Evolutionary conservation across 23 red algal species (phyloP), one percentile per base, ranked within the genome.

Genomic region (Chondrus crispus): DNA sequence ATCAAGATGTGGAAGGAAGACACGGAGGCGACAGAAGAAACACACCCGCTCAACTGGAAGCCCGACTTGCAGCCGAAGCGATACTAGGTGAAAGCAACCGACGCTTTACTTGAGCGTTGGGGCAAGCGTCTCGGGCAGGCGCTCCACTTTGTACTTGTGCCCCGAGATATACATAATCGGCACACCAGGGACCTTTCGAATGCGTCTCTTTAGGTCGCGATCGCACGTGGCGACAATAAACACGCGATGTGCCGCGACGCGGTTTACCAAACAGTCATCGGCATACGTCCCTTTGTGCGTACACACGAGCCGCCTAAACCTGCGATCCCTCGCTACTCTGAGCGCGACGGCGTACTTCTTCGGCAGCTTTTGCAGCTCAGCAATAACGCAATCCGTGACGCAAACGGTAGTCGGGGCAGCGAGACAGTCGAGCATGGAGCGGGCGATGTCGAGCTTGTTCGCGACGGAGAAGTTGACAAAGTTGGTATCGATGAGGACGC

Each of bases 271-370:
- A 63, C 97, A 98, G 71, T 98, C 97, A 76, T 98, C 97, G 52
- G 97, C 97, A 62, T 98, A 98, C 1, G 97, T 98, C 33, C 97
- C 97, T 58, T 98, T 94, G 85, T 98, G 97, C 26, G 93, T 91
- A 50, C 97, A 98, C 47, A 55, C 83, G 16, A 98, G 78, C n/a
- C 97, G 97, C 64, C 90, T 75, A 58, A 98, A 94, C 2, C 68
- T 46, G 11, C 72, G 48, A 46, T 98, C 97, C 11, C 94, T 81
- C 20, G 94, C 93, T 20, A 98, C 88, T 11, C 89, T 70, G 58
- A 98, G 82, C 20, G 97, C 97, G 16, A 98, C 78, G 33, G 91
- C 80, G 87, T 96, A 98, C 89, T 96, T 98, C 41, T 74, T 91
- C 26, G 93, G 93, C 8, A 98, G 94, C 77, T 98, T 98, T 66